Conservation (phyloP, 2,329 filamentous ascomycete species). For the Thermothelomyces thermophilus region DNA sequence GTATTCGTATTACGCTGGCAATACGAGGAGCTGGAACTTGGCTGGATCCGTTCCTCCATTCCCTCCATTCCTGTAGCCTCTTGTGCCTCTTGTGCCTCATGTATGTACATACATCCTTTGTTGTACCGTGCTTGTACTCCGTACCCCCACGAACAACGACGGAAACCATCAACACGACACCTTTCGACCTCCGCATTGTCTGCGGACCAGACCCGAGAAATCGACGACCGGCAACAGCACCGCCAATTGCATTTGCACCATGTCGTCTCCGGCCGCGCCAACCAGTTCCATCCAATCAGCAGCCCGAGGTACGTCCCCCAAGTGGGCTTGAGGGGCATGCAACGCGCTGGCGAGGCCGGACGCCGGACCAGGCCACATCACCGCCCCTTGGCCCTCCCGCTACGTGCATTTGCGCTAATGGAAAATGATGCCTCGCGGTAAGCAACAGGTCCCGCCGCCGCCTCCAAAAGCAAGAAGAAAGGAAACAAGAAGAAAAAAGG, state of each 20-base stretch:
- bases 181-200: background rate
- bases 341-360: background rate
- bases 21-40: constrained; percentile 8
- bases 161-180: background rate
- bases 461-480: constrained; percentile 45
- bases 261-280: constrained; percentile 34
- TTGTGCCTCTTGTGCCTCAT: background rate
- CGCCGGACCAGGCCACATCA: constrained; percentile 12
- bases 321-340: constrained; percentile 16
- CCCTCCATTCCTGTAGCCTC: background rate
- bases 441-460: constrained; percentile 16
- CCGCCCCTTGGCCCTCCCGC: constrained; percentile 12
- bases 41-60: constrained; percentile 1
- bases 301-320: constrained; percentile 26
- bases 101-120: too few relatives aligned
- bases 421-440: constrained; percentile 16
- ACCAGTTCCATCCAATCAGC: constrained; percentile 26
- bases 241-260: constrained; percentile 26
- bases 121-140: background rate
- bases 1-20: background rate
- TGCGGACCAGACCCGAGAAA: constrained; percentile 4
- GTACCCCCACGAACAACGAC: constrained; percentile 10
- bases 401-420: constrained; percentile 23
- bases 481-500: constrained; percentile 53
- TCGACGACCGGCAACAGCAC: constrained; percentile 4